Percentiles rank a stretch among this genome's conserved stretches.
phyloP scores from a whole-genome alignment of 1,284 basidiomycete genomes.

The Lentinula novae-zelandiae region DNA sequence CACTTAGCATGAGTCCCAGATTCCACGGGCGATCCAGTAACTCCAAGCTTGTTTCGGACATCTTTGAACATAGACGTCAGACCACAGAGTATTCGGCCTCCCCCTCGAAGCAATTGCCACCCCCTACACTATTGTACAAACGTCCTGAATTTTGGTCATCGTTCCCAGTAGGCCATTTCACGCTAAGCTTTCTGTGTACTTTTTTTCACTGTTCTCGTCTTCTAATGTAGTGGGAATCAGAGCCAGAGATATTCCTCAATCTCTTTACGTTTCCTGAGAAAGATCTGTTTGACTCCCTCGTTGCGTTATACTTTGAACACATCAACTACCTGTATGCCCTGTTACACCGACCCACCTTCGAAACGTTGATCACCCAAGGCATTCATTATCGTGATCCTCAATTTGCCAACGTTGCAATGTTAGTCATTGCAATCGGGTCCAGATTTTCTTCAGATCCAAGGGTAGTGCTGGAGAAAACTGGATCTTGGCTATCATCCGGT shows the following conservation, averaged over 20 bases:
- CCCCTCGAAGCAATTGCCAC: neutral
- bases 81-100: neutral
- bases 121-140: neutral
- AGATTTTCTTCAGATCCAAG: slow-evolving; percentile 1
- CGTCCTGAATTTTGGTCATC: slow-evolving; percentile 1
- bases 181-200: neutral
- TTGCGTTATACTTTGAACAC: neutral
- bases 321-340: slow-evolving; percentile 27
- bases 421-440: slow-evolving; percentile 37
- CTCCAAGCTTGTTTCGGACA: slow-evolving; percentile 5
- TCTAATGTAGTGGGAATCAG: neutral
- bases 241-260: neutral
- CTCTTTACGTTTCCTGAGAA: neutral
- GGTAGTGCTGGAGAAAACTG: slow-evolving; percentile 1
- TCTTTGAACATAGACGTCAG: slow-evolving; percentile 2
- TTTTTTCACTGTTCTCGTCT: neutral
- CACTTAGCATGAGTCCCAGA: neutral
- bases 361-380: slow-evolving; percentile 31
- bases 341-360: slow-evolving; percentile 43
- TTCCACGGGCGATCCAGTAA: slow-evolving; percentile 5
- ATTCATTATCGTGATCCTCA: slow-evolving; percentile 33
- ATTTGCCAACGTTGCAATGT: slow-evolving; percentile 42
- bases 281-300: slow-evolving; percentile 3
- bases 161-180: neutral
- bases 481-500: neutral